phyloP scores from a whole-genome alignment of 176 grass and related monocot genomes.

The Aegilops sharonensis region DNA sequence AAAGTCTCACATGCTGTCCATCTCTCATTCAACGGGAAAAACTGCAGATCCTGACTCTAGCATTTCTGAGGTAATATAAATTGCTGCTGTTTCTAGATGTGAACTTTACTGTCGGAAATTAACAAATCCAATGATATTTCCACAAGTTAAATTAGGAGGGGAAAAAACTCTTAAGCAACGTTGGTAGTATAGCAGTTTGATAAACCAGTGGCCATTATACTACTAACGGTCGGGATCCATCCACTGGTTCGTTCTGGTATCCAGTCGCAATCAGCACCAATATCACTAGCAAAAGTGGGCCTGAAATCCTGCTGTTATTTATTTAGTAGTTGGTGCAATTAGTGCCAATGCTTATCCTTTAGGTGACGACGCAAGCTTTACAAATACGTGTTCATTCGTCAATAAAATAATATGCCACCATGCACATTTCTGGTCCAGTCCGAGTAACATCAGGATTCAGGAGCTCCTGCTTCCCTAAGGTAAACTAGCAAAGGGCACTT shows the following conservation, averaged over 20 bases:
- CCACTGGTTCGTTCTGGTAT: neutral
- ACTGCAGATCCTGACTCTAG: constrained; percentile 32
- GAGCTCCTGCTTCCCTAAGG: neutral
- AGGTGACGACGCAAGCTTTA: neutral
- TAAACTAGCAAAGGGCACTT: neutral
- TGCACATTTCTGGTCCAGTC: neutral
- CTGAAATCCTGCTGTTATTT: neutral
- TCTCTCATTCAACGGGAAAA: constrained; percentile 40
- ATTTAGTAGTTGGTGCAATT: neutral
- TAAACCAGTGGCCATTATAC: neutral
- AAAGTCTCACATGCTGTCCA: constrained; percentile 51
- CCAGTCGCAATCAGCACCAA: constrained; percentile 1
- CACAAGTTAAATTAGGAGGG: neutral
- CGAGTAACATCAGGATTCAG: neutral
- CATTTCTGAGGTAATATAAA: constrained; percentile 57
- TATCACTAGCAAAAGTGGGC: constrained; percentile 1
- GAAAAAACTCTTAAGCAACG: neutral
- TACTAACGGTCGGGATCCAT: neutral
- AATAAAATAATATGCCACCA: neutral
- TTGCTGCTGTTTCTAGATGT: neutral
- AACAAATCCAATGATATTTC: neutral
- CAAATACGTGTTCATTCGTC: neutral
- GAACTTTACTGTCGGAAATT: neutral
- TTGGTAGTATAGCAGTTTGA: neutral
- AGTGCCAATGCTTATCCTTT: constrained; percentile 3